Evolutionary conservation across 2,329 filamentous ascomycete species (phyloP).

Genomic region (Fusarium palustre): DNA sequence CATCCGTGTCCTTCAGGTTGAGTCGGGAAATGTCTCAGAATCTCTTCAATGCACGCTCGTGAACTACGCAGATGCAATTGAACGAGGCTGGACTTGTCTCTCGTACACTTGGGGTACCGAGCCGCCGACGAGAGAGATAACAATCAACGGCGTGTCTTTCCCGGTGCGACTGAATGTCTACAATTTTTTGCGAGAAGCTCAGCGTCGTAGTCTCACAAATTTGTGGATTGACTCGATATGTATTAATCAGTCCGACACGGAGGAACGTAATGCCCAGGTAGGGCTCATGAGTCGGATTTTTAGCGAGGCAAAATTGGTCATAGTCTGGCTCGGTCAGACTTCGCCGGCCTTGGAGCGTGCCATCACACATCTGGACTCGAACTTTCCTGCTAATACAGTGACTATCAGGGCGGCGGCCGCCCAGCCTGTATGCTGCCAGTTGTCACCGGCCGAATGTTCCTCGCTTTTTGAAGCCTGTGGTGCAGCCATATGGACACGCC

Average conservation of each 20-base stretch:
- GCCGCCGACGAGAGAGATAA: not conserved
- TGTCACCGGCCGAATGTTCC: not conserved
- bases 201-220: not conserved
- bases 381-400: not conserved
- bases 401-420: not conserved
- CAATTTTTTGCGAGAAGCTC: not conserved
- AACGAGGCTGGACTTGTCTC: not conserved
- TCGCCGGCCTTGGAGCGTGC: not conserved
- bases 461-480: not conserved
- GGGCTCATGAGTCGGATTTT: not conserved
- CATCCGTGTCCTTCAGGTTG: not conserved
- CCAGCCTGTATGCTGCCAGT: not conserved
- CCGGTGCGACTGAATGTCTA: not conserved
- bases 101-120: not conserved
- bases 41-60: not conserved
- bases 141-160: not conserved
- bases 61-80: not conserved
- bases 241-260: not conserved
- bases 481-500: not conserved
- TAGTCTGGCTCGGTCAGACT: not conserved
- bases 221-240: conserved; percentile 3
- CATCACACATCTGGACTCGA: not conserved
- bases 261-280: not conserved
- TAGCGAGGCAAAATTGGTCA: not conserved
- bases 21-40: not conserved